Evolutionary conservation across 306 rosid genomes (phyloP).

Genomic region (Neltuma alba): DNA sequence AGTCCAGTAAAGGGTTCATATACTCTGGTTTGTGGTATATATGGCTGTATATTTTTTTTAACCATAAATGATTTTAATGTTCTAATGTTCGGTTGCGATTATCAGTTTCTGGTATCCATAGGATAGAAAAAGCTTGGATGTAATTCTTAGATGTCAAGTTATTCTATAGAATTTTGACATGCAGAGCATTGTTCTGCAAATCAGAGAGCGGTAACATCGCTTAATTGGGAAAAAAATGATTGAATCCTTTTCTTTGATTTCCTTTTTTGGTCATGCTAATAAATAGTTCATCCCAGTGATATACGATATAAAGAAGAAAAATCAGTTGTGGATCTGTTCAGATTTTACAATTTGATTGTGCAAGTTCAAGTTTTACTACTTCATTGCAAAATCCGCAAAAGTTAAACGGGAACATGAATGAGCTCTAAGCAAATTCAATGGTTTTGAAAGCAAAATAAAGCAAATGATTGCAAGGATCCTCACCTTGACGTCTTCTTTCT

Average conservation of each 20-base stretch:
- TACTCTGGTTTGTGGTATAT: background rate
- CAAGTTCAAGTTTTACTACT: constrained; percentile 2
- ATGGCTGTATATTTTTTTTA: background rate
- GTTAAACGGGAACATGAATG: background rate
- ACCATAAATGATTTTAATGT: background rate
- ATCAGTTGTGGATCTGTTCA: constrained; percentile 11
- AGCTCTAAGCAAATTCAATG: background rate
- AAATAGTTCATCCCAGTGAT: background rate
- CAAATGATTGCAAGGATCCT: background rate
- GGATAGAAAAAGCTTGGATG: background rate
- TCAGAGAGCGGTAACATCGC: background rate
- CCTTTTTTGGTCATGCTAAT: background rate
- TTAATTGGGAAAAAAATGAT: background rate
- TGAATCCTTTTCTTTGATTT: background rate
- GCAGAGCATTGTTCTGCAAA: background rate
- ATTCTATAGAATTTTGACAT: background rate
- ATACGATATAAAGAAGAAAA: background rate
- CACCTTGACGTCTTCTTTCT: background rate
- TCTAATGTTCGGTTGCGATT: background rate
- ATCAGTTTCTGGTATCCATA: background rate
- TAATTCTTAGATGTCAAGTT: background rate
- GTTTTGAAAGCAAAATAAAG: background rate
- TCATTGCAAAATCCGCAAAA: background rate
- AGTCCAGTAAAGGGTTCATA: background rate
- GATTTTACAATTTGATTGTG: background rate